These are phyloP conservation scores for Acidomyces sp. DNA, from an alignment of 495 filamentous ascomycete genomes.

Conservation along the genomic window DNA sequence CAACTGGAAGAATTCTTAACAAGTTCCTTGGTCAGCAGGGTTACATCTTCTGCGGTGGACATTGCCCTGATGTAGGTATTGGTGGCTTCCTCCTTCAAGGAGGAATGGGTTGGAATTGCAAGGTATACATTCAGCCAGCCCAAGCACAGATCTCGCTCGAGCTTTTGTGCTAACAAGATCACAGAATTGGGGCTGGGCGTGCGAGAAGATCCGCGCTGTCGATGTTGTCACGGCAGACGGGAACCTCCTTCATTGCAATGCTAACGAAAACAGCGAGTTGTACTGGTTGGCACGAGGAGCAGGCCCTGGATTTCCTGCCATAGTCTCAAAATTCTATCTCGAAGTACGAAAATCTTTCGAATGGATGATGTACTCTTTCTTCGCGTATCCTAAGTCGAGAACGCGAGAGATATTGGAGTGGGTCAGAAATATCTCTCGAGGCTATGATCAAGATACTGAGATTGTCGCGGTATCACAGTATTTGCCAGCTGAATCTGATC, in stretches of 20 bases:
- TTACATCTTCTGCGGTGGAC: slow-evolving; percentile 38
- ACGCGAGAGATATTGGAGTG: not conserved
- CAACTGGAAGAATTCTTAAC: not conserved
- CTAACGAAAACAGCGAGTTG: slow-evolving; percentile 34
- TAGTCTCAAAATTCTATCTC: slow-evolving; percentile 38
- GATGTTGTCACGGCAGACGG: slow-evolving; percentile 39
- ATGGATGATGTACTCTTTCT: slow-evolving; percentile 18
- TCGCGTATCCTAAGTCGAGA: not conserved
- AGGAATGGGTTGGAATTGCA: slow-evolving; percentile 45
- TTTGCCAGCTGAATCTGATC: slow-evolving; percentile 21
- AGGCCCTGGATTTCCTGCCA: slow-evolving; percentile 31
- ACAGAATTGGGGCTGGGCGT: slow-evolving; percentile 44
- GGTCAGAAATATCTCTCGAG: not conserved
- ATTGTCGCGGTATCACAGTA: slow-evolving; percentile 31
- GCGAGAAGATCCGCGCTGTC: slow-evolving; percentile 35
- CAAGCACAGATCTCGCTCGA: not conserved
- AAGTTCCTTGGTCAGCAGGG: slow-evolving; percentile 23
- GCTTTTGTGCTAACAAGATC: too few species aligned
- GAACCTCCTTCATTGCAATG: slow-evolving; percentile 29
- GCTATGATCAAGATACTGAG: not conserved
- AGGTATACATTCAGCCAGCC: slow-evolving; percentile 17
- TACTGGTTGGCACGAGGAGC: slow-evolving; percentile 41
- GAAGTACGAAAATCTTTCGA: slow-evolving; percentile 22
- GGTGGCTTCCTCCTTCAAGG: slow-evolving; percentile 44
- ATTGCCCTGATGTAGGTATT: slow-evolving; percentile 45